phyloP scores from a whole-genome alignment of 1,284 basidiomycete genomes.

The Psilocybe mexicana region DNA sequence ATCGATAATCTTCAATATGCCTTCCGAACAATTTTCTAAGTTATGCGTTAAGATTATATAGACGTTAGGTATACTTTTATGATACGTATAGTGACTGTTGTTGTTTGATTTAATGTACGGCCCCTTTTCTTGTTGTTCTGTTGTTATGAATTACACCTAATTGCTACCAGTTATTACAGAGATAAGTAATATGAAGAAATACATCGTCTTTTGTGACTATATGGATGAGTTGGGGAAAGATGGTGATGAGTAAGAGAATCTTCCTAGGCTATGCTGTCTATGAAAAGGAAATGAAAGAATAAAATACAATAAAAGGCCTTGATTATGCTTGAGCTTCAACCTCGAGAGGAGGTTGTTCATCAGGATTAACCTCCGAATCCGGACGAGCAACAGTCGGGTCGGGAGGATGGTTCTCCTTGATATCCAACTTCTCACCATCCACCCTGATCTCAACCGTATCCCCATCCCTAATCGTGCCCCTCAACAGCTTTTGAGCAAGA shows the following conservation, averaged over 20 bases:
- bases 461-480: slow-evolving; percentile 70
- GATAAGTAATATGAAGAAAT: too few relatives aligned
- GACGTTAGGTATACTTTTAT: too few relatives aligned
- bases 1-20: not conserved
- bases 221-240: not conserved
- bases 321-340: not conserved
- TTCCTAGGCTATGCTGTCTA: not conserved
- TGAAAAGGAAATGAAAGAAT: too few relatives aligned
- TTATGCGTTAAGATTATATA: slow-evolving; percentile 11
- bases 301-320: not conserved
- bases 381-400: slow-evolving; percentile 37
- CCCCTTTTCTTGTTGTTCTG: too few relatives aligned
- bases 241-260: not conserved
- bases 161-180: slow-evolving; percentile 3
- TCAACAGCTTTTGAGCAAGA: slow-evolving; percentile 73
- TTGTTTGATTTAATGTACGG: too few relatives aligned
- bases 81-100: too few relatives aligned
- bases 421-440: slow-evolving; percentile 41
- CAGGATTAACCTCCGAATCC: slow-evolving; percentile 28
- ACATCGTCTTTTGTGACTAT: not conserved
- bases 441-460: slow-evolving; percentile 54
- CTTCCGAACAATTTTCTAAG: not conserved
- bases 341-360: slow-evolving; percentile 20
- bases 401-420: slow-evolving; percentile 58
- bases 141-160: slow-evolving; percentile 3